phyloP scores from a whole-genome alignment of 441 rosid species.

The Brassica balearica region DNA sequence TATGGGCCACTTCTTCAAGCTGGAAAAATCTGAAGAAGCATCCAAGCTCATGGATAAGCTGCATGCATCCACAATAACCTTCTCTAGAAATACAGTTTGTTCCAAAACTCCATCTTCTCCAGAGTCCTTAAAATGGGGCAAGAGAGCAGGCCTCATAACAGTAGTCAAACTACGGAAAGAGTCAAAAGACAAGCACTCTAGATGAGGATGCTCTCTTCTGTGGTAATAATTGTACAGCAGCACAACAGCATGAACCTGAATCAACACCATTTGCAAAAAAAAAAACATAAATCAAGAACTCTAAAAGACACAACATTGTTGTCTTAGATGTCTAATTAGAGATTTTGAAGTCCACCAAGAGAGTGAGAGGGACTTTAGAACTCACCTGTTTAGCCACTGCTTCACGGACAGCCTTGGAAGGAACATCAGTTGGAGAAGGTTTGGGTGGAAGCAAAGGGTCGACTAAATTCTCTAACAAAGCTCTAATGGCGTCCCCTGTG shows the following conservation, averaged over 20 bases:
- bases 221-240: constrained; percentile 78
- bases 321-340: not conserved
- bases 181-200: constrained; percentile 59
- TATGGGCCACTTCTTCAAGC: constrained; percentile 64
- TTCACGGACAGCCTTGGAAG: constrained; percentile 54
- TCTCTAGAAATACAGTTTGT: constrained; percentile 62
- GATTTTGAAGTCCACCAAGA: not conserved
- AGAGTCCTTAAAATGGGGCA: constrained; percentile 55
- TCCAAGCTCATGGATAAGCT: constrained; percentile 58
- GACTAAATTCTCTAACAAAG: constrained; percentile 65
- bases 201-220: constrained; percentile 60
- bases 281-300: not conserved
- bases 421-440: constrained; percentile 46
- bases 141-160: constrained; percentile 57
- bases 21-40: constrained; percentile 51
- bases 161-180: constrained; percentile 70
- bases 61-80: constrained; percentile 73
- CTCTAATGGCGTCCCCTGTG: constrained; percentile 68
- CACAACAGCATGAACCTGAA: constrained; percentile 77
- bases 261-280: not conserved
- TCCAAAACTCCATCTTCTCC: constrained; percentile 34
- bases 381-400: constrained; percentile 47
- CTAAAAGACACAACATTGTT: not conserved
- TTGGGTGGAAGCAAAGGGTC: constrained; percentile 73
- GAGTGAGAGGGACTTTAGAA: not conserved